A percentile compares a stretch with the other conserved stretches of the same genome.
Conservation (phyloP, 495 filamentous ascomycete species). For the Chaetomidium leptoderma region DNA sequence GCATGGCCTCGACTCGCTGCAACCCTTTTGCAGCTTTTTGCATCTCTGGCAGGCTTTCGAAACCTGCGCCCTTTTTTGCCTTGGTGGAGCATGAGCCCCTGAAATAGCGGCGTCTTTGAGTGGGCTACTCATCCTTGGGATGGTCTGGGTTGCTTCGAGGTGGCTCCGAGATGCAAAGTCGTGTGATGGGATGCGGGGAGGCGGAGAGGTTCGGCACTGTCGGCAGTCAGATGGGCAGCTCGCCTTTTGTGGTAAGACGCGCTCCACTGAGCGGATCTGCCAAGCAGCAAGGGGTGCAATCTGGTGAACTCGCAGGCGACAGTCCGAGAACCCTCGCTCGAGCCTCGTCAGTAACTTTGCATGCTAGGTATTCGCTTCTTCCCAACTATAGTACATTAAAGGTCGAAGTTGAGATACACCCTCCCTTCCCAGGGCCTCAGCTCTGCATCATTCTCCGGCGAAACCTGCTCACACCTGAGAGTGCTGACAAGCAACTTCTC, state of each 20-base stretch:
- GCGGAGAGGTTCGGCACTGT: too few species aligned
- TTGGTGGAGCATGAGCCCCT: not conserved
- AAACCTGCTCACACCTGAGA: not conserved
- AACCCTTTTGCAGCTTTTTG: constrained; percentile 29
- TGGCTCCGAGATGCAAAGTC: not conserved
- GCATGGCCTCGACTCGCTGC: constrained; percentile 33
- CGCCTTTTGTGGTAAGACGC: not conserved
- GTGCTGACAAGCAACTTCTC: constrained; percentile 9
- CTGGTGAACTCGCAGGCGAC: not conserved
- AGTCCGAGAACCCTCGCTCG: too few species aligned
- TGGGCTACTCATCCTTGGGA: not conserved
- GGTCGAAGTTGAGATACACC: constrained; percentile 15
- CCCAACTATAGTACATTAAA: not conserved
- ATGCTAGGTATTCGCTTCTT: not conserved
- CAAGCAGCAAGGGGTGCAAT: not conserved
- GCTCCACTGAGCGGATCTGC: not conserved
- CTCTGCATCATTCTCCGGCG: not conserved
- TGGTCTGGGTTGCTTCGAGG: not conserved
- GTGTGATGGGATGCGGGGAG: not conserved
- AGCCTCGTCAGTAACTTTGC: too few species aligned
- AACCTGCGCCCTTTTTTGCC: constrained; percentile 23
- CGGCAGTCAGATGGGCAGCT: not conserved
- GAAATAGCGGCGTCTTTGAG: not conserved
- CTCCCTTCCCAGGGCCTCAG: constrained; percentile 21
- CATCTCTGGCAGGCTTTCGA: constrained; percentile 32